A percentile compares a stretch with the other conserved stretches of the same genome.
These are phyloP conservation scores for Quercus variabilis DNA, from an alignment of 306 rosid genomes.

Conservation along the genomic window DNA sequence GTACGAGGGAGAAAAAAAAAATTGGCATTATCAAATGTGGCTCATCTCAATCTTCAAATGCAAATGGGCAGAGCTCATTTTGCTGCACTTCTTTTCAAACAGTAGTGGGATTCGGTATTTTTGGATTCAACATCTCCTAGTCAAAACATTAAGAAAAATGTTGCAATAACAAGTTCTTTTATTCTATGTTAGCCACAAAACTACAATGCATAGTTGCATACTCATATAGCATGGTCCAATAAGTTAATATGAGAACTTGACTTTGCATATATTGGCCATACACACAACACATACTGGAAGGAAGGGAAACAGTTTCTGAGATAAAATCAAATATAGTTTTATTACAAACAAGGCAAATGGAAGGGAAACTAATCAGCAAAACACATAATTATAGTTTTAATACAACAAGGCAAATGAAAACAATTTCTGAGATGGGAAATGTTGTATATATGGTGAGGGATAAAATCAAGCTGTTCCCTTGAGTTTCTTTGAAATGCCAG, in stretches of 20 bases:
- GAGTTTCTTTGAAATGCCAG: constrained; percentile 81
- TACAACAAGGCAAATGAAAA: constrained; percentile 15
- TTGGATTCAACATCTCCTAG: not conserved
- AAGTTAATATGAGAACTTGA: too few species aligned
- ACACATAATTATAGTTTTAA: not conserved
- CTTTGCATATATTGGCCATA: too few species aligned
- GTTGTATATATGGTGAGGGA: constrained; percentile 19
- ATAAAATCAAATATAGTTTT: too few species aligned
- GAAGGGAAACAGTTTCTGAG: too few species aligned
- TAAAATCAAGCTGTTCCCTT: constrained; percentile 55
- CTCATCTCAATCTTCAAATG: not conserved
- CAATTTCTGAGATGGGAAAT: constrained; percentile 18
- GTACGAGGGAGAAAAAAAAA: not conserved
- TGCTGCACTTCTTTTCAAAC: not conserved
- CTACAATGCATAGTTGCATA: too few species aligned
- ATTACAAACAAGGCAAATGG: too few species aligned
- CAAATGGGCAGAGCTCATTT: not conserved
- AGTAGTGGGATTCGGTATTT: not conserved
- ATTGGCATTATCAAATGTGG: too few species aligned
- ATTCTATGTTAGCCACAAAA: too few species aligned
- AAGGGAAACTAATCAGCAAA: constrained; percentile 19
- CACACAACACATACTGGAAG: too few species aligned
- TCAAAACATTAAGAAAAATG: too few species aligned
- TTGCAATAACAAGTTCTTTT: too few species aligned
- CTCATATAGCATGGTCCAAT: too few species aligned